Evolutionary conservation across 805 yeast genomes (phyloP), one percentile per base, ranked within the genome.

Genomic region (Lipomyces kockii): DNA sequence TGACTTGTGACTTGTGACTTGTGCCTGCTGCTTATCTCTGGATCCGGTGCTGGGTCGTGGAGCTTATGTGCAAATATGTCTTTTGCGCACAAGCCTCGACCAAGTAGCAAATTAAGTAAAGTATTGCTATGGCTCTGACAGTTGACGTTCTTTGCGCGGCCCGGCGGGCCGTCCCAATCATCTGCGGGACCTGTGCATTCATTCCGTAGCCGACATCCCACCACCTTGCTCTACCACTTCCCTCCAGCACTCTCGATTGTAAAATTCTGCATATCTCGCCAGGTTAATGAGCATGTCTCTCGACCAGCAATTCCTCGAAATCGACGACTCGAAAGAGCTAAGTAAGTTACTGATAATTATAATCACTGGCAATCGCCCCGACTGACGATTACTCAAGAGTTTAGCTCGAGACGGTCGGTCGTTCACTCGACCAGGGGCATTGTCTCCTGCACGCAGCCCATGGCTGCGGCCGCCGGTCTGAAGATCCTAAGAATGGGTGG

Each of bases 351-450:
- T 34, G 51, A 2, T 27, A 9, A 17, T 14, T 14, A 22, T n/a
- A 27, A 20, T 29, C 6, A 35, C 7, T 22, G 35, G 12, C 22
- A 34, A 3, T 6, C 5, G 53, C 22, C 57, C 14, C 27, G 55
- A 53, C 63, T 54, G 43, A 63, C 62, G 27, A 27, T 22, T 54
- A 17, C 32, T 29, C 5, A 58, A 69, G 72, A 69, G 64, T 85
- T 83, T 77, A 72, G 77, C 17, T 88, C 92, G 1, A 80, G 94
- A 73, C 81, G 96, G 62, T 89, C 94, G 0, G 88, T 87, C 0
- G 94, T 89, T 4, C 88, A 88, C 76, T 88, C 93, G 2, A 79
- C 87, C 22, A 85, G 84, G 74, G 95, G 93, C 1, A 86, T 90
- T 60, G 92, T 89, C 1, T 84, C 91, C 1, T 87, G 92, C 1